A percentile compares a stretch with the other conserved stretches of the same genome.
Conservation (phyloP, 2,329 filamentous ascomycete genomes). For the Sclerotinia subarctica region DNA sequence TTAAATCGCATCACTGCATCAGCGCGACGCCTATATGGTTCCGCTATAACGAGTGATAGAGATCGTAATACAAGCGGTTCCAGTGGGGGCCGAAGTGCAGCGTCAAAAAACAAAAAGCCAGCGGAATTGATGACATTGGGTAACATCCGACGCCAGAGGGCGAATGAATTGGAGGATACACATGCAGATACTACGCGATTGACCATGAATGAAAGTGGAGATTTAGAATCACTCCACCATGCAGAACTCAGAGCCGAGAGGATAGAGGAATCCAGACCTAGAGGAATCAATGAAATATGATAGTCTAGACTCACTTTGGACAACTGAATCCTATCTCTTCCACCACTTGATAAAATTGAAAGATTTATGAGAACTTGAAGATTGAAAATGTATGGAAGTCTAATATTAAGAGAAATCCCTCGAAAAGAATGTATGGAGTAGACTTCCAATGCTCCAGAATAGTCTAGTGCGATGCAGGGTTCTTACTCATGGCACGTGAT, state of each 20-base stretch:
- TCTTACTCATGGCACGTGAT: neutral
- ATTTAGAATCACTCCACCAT: neutral
- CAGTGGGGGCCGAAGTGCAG: conserved; percentile 1
- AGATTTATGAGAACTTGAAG: neutral
- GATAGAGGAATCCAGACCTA: neutral
- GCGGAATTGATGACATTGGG: conserved; percentile 2
- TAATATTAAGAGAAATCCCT: neutral
- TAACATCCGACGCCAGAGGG: neutral
- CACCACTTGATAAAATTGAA: conserved; percentile 4
- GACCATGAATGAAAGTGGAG: conserved; percentile 12
- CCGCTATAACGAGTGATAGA: conserved; percentile 4
- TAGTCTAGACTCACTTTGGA: neutral
- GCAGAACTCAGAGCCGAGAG: neutral
- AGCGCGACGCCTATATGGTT: conserved; percentile 14
- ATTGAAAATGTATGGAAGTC: neutral
- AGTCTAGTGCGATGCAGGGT: neutral
- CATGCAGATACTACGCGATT: conserved; percentile 9
- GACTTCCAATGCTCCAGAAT: neutral
- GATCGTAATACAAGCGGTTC: neutral
- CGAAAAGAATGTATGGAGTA: neutral
- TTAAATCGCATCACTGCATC: conserved; percentile 16
- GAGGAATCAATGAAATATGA: neutral
- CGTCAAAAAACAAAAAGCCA: conserved; percentile 5
- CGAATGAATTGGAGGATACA: conserved; percentile 7
- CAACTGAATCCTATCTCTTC: neutral